phyloP scores from a whole-genome alignment of 2,329 filamentous ascomycete species.

The Acrodontium crateriforme region DNA sequence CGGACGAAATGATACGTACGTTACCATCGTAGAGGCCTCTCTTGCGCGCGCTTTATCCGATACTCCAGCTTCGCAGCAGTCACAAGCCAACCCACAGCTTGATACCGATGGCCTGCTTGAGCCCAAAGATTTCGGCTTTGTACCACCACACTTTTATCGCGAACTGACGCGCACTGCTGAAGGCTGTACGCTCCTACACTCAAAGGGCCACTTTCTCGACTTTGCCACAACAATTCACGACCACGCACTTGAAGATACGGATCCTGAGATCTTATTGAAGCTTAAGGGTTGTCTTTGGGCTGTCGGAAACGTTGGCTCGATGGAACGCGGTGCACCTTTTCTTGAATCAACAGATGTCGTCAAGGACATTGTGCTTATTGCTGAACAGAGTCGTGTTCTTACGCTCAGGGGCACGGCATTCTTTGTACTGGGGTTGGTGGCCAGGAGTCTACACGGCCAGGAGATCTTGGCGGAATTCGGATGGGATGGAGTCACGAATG shows the following conservation, averaged over 20 bases:
- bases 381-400: conserved; percentile 77
- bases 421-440: conserved; percentile 87
- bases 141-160: conserved; percentile 96
- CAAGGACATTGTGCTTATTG: conserved; percentile 73
- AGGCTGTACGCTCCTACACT: conserved; percentile 74
- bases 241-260: conserved; percentile 70
- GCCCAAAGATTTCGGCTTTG: conserved; percentile 39
- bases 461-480: conserved; percentile 81
- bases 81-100: conserved; percentile 19
- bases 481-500: conserved; percentile 84
- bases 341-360: conserved; percentile 84
- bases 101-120: conserved; percentile 33
- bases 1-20: conserved; percentile 91
- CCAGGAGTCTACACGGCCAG: conserved; percentile 77
- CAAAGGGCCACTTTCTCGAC: conserved; percentile 93
- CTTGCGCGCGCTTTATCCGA: conserved; percentile 70
- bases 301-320: conserved; percentile 92
- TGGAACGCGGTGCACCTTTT: conserved; percentile 93
- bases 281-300: conserved; percentile 97
- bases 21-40: conserved; percentile 87
- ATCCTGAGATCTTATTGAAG: conserved; percentile 73
- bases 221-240: conserved; percentile 83
- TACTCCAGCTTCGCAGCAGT: conserved; percentile 34
- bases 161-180: conserved; percentile 87
- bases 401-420: conserved; percentile 91